Conservation (phyloP, 495 filamentous ascomycete genomes). For the Xylaria sp. region DNA sequence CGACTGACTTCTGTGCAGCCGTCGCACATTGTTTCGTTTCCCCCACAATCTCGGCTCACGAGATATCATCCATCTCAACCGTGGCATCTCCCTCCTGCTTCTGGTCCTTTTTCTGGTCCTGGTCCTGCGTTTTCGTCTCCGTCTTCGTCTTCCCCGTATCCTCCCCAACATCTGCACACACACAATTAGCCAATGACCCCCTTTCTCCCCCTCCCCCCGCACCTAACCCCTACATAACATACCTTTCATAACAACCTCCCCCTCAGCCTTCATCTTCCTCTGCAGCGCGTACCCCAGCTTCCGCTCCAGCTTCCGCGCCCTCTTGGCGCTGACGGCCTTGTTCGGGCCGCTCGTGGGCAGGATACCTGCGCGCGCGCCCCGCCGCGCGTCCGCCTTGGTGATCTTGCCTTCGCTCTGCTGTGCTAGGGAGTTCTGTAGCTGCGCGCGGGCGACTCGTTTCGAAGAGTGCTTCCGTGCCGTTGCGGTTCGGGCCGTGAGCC, state of each 20-base stretch:
- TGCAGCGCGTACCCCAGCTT: conserved; percentile 47
- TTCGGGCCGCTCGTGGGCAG: conserved; percentile 53
- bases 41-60: neutral
- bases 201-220: neutral
- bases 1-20: too few relatives aligned
- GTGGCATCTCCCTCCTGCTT: conserved; percentile 30
- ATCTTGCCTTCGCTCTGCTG: conserved; percentile 20
- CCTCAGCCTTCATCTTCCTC: conserved; percentile 50
- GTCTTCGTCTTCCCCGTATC: conserved; percentile 6
- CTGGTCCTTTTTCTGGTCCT: conserved; percentile 2
- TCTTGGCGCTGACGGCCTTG: conserved; percentile 49
- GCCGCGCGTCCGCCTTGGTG: conserved; percentile 41
- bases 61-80: conserved; percentile 35
- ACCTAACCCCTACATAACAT: neutral
- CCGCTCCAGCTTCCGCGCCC: conserved; percentile 52
- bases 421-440: conserved; percentile 21
- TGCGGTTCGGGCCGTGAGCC: conserved; percentile 45
- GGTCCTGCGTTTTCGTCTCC: neutral
- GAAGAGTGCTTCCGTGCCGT: conserved; percentile 39
- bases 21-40: too few relatives aligned
- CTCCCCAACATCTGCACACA: conserved; percentile 26
- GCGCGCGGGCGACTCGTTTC: conserved; percentile 34
- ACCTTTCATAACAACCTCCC: conserved; percentile 52
- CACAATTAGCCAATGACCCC: neutral
- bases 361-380: conserved; percentile 49